These are phyloP conservation scores for Polygonum aviculare DNA, from an alignment of 148 eudicot species.

Conservation along the genomic window DNA sequence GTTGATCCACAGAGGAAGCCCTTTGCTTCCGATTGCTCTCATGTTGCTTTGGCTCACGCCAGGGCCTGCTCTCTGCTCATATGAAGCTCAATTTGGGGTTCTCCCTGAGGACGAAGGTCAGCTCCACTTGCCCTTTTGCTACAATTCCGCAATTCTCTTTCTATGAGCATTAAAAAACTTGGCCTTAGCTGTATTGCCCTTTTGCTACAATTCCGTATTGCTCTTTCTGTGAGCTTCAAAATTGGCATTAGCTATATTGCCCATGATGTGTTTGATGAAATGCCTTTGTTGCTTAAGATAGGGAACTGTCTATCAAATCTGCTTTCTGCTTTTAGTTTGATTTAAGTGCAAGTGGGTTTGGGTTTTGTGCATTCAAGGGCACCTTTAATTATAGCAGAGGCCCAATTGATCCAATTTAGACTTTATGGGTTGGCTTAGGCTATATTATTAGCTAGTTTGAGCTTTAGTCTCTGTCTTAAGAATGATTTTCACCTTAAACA, in stretches of 20 bases:
- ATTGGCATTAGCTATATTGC: neutral
- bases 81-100: constrained; percentile 6
- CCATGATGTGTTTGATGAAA: neutral
- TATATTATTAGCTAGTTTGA: neutral
- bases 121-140: neutral
- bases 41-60: neutral
- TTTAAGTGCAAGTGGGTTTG: neutral
- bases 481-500: neutral
- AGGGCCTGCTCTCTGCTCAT: neutral
- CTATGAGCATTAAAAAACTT: neutral
- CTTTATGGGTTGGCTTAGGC: neutral
- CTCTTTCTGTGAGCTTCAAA: neutral
- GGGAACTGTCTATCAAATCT: neutral
- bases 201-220: neutral
- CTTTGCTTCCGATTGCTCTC: neutral
- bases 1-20: neutral
- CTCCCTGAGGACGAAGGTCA: constrained; percentile 7
- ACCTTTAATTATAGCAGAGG: neutral
- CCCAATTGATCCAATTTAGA: neutral
- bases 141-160: neutral
- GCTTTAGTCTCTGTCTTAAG: neutral
- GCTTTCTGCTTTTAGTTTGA: neutral
- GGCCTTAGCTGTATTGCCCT: neutral
- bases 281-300: neutral
- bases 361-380: neutral